Base-by-base conservation (phyloP, 164 flowering plant genomes). In the Nymphaea thermarum region DNA sequence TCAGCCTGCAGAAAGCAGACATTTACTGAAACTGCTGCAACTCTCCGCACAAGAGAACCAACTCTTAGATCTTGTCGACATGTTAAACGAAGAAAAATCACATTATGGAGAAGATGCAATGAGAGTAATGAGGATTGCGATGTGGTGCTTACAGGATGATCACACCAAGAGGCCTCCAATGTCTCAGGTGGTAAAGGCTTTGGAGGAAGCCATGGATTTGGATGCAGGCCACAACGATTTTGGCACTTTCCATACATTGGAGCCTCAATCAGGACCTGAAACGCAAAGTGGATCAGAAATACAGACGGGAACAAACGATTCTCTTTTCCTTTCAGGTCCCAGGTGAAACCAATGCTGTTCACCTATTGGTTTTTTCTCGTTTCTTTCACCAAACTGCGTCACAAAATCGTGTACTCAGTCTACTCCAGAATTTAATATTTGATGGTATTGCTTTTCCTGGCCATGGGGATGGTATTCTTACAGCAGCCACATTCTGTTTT, bases 141-240 rank as follows among this genome's bases (percentile, higher is more conserved):
- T 12, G 11, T 73, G 76, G 73, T 77, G 80, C 7, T 68, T 74
- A 43, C 60, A 75, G 43, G 42, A 42, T 17, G 75, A 74, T 44
- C 47, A 18, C 12, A 63, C 63, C 6, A 70, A 63, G 60, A 70
- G 74, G 65, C 74, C 76, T 2, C 17, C 47, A 0, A 78, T 75
- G 76, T 70, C 78, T 8, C 60, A 15, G 59, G 78, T 70, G 51
- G 69, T 73, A 6, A 78, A 72, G 51, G 74, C 64, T 55, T 55
- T 78, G 44, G 80, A 77, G 65, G 80, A 73, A 16, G 25, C 53
- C 6, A 66, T 53, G 25, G 67, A 75, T 4, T 66, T 68, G 42
- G 74, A 60, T 18, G 44, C 65, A 15, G 25, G 36, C 18, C 17
- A 59, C 47, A 36, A 5, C 5, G 57, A 15, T 51, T 51, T 15